These are phyloP conservation scores for Limnanthes douglasii DNA, from an alignment of 345 rosid species.

Conservation along the genomic window DNA sequence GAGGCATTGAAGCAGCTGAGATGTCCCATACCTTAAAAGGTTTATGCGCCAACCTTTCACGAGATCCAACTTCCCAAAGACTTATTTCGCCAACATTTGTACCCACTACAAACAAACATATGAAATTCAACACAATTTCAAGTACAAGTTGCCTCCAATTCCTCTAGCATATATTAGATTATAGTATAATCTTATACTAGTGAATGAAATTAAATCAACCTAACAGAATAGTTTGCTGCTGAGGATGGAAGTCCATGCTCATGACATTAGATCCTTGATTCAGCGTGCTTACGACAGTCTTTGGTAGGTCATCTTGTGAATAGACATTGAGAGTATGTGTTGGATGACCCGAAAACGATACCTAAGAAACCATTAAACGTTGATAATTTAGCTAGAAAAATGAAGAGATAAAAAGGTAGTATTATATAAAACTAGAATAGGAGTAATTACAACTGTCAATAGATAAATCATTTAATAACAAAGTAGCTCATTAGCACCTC, in stretches of 20 bases:
- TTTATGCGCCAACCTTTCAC: constrained; percentile 51
- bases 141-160: constrained; percentile 3
- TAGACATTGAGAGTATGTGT: constrained; percentile 36
- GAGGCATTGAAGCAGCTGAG: constrained; percentile 28
- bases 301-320: constrained; percentile 77
- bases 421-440: constrained; percentile 3
- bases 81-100: constrained; percentile 64
- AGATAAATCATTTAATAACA: constrained; percentile 1
- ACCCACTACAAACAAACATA: constrained; percentile 37
- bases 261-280: constrained; percentile 64
- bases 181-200: too few relatives aligned
- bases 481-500: constrained; percentile 58
- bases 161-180: too few relatives aligned
- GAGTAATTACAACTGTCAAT: constrained; percentile 1
- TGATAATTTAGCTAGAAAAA: constrained; percentile 2
- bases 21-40: constrained; percentile 70
- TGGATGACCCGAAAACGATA: constrained; percentile 45
- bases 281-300: constrained; percentile 45
- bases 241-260: constrained; percentile 93
- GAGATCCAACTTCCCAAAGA: constrained; percentile 56
- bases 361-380: constrained; percentile 21
- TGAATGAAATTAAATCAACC: too few relatives aligned
- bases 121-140: constrained; percentile 3
- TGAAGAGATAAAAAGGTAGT: constrained; percentile 5
- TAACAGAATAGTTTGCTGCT: constrained; percentile 50